Base-by-base conservation (phyloP, 805 yeast species). In the Metschnikowia borealis region DNA sequence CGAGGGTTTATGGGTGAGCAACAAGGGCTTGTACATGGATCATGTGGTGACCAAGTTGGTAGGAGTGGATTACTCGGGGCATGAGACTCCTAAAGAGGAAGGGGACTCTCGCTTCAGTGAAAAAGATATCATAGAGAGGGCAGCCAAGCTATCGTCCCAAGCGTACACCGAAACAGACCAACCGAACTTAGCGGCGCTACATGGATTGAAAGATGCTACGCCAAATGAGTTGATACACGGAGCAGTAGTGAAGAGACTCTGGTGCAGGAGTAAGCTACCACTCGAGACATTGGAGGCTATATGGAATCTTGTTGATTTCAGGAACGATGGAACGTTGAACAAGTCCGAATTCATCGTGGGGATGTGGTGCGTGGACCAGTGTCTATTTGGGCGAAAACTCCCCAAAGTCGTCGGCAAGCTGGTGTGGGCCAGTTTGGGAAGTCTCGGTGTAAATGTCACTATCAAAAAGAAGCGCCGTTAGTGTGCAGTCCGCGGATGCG, bases 351-450 rank as follows among this genome's bases (percentile, higher is more conserved):
- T 94, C 60, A 70, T 92, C 32, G 92, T 91, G n/a, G 99, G 99
- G 0, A 91, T 88, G 87, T 94, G 99, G 99, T 68, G 91, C 4
- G 91, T 94, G 2, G 99, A 94, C 66, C 99, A 94, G 68, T 88
- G 97, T 63, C 73, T 94, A 13, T 94, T 92, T 63, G 99, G 99
- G 0, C 75, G 96, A 37, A 94, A 94, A 64, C 70, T 94, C 44
- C 98, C 99, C 0, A 77, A 80, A 52, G 68, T 68, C 36, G 80
- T 94, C 5, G 83, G 79, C 38, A 80, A 78, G 5, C 78, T 75
- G 29, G 83, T 92, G 1, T 94, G 98, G 98, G 78, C 80, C 39
- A 87, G 95, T 65, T 87, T 87, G 11, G 78, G 78, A 35, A 72
- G 70, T 39, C 67, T 78, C 11, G 81, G 81, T 2, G 56, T 73